A percentile compares a stretch with the other conserved stretches of the same genome.
phyloP scores from a whole-genome alignment of 129 eudicot species.

The Ambrosia artemisiifolia region DNA sequence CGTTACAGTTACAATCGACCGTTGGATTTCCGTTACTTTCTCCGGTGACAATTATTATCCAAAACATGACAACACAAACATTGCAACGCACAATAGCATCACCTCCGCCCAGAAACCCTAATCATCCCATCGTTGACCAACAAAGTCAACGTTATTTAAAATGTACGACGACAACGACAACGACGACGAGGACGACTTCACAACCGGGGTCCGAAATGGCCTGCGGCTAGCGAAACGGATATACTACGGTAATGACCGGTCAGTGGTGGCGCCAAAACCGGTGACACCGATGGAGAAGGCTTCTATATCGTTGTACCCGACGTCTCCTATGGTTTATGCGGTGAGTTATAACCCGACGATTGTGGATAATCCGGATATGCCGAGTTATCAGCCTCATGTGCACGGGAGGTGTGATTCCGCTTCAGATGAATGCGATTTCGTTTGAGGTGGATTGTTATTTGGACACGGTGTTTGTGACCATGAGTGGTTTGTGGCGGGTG shows the following conservation, averaged over 20 bases:
- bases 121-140: slow-evolving; percentile 15
- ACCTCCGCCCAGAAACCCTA: slow-evolving; percentile 39
- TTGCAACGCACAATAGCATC: neutral
- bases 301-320: slow-evolving; percentile 39
- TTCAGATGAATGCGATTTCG: slow-evolving; percentile 69
- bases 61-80: neutral
- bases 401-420: slow-evolving; percentile 82
- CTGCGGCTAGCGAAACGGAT: slow-evolving; percentile 65
- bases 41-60: slow-evolving; percentile 25
- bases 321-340: slow-evolving; percentile 84
- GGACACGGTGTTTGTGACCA: slow-evolving; percentile 64
- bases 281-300: slow-evolving; percentile 58
- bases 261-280: slow-evolving; percentile 71
- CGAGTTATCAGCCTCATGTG: slow-evolving; percentile 96
- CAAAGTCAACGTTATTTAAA: slow-evolving; percentile 16
- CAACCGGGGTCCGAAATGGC: slow-evolving; percentile 74
- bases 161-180: slow-evolving; percentile 30
- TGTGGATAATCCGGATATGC: slow-evolving; percentile 90
- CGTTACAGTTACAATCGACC: slow-evolving; percentile 28
- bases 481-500: slow-evolving; percentile 75
- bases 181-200: slow-evolving; percentile 36
- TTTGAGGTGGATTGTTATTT: slow-evolving; percentile 63
- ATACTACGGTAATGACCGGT: slow-evolving; percentile 75
- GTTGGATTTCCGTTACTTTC: slow-evolving; percentile 39
- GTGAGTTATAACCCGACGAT: slow-evolving; percentile 59